phyloP scores from a whole-genome alignment of 345 rosid genomes.

The Salix koriyanagi region DNA sequence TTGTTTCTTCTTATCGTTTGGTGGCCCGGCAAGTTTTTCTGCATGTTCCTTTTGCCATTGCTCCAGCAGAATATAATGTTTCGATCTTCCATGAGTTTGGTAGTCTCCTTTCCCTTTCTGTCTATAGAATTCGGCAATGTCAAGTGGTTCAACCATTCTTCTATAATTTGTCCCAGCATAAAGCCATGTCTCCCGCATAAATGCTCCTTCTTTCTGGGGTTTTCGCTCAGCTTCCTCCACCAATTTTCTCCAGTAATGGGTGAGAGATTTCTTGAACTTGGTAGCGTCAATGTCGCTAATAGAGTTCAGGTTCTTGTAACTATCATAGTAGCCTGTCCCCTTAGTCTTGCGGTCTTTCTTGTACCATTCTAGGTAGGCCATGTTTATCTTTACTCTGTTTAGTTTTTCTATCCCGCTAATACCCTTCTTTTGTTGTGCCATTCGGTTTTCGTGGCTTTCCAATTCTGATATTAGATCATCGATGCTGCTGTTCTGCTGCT shows the following conservation, averaged over 20 bases:
- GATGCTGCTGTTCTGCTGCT: slow-evolving; percentile 1
- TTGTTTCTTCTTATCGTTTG: neutral
- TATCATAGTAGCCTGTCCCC: slow-evolving; percentile 57
- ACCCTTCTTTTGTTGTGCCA: slow-evolving; percentile 10
- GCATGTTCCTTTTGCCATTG: slow-evolving; percentile 33
- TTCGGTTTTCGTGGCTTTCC: slow-evolving; percentile 20
- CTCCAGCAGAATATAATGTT: slow-evolving; percentile 47
- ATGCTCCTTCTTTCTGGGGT: slow-evolving; percentile 41
- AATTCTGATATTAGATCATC: slow-evolving; percentile 14
- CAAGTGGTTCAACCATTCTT: slow-evolving; percentile 74
- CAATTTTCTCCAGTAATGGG: slow-evolving; percentile 39
- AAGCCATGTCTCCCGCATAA: slow-evolving; percentile 32
- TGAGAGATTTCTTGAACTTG: slow-evolving; percentile 26
- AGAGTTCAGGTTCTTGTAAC: slow-evolving; percentile 26
- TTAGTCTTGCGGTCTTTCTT: slow-evolving; percentile 37
- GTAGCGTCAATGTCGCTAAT: neutral
- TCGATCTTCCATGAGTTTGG: slow-evolving; percentile 33
- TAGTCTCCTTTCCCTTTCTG: slow-evolving; percentile 26
- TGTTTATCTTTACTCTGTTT: slow-evolving; percentile 31
- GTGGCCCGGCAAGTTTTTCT: neutral
- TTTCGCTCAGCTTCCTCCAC: slow-evolving; percentile 47
- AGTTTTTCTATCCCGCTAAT: slow-evolving; percentile 32
- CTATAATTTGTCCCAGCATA: slow-evolving; percentile 48
- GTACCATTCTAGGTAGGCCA: slow-evolving; percentile 58
- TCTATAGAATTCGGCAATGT: slow-evolving; percentile 60